Evolutionary conservation across 805 yeast species (phyloP).

Genomic region (Suhomyces tanzawaensis): DNA sequence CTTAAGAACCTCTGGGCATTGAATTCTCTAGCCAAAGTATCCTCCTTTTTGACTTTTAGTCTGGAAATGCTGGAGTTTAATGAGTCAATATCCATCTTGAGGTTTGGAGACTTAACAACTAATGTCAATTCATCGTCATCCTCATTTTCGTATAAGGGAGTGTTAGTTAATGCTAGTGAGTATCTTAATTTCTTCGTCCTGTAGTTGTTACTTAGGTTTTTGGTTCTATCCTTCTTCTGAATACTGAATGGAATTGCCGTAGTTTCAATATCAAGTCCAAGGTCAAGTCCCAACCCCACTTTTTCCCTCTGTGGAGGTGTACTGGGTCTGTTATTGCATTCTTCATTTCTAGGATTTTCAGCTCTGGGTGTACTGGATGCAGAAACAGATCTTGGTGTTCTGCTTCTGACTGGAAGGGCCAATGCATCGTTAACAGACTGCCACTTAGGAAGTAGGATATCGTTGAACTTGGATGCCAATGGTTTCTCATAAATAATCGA

Average conservation of each 20-base stretch:
- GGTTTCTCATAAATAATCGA: constrained; percentile 32
- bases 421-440: background rate
- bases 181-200: background rate
- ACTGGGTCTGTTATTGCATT: background rate
- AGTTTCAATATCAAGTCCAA: constrained; percentile 25
- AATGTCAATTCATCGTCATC: constrained; percentile 9
- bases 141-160: constrained; percentile 7
- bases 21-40: background rate
- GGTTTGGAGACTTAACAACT: constrained; percentile 4
- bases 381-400: background rate
- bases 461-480: constrained; percentile 21
- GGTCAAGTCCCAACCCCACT: constrained; percentile 30
- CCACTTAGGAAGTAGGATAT: constrained; percentile 17
- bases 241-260: constrained; percentile 33
- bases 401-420: background rate
- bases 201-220: constrained; percentile 16
- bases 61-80: constrained; percentile 2
- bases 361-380: constrained; percentile 1
- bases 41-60: background rate
- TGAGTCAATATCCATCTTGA: constrained; percentile 1
- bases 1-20: background rate
- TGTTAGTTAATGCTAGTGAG: background rate
- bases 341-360: background rate
- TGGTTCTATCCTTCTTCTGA: constrained; percentile 27
- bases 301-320: constrained; percentile 6